Evolutionary conservation across 139 green algal genomes (phyloP).

Genomic region (Haematococcus lacustris): DNA sequence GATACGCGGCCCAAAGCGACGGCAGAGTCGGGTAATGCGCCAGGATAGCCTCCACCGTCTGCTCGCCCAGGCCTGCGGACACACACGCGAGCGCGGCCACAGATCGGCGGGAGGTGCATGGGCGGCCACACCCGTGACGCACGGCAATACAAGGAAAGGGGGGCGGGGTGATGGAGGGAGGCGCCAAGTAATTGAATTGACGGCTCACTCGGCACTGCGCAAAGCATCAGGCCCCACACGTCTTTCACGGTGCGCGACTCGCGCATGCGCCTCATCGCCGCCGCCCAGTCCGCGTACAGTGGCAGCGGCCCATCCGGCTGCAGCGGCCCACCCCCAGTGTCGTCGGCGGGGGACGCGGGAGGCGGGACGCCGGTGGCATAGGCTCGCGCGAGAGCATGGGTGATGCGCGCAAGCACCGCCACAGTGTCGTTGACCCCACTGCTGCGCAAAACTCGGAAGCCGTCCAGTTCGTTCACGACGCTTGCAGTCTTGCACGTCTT

Average conservation of each 20-base stretch:
- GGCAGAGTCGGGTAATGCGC: not conserved
- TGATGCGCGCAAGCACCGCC: constrained; percentile 13
- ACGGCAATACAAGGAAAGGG: too few relatives aligned
- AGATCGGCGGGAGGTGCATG: too few relatives aligned
- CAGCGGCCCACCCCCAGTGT: too few relatives aligned
- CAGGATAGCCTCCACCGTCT: not conserved
- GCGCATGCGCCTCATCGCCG: not conserved
- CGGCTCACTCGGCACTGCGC: constrained; percentile 21
- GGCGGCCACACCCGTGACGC: too few relatives aligned
- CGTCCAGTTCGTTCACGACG: constrained; percentile 13
- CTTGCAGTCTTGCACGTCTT: constrained; percentile 12
- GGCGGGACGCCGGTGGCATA: too few relatives aligned
- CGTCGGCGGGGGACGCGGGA: too few relatives aligned
- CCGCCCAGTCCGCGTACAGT: constrained; percentile 9
- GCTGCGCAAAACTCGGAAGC: constrained; percentile 21
- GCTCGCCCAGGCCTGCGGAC: not conserved
- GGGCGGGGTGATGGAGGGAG: too few relatives aligned
- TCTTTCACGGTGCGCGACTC: constrained; percentile 10
- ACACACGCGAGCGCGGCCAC: too few relatives aligned
- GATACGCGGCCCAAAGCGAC: not conserved
- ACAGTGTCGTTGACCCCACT: constrained; percentile 2
- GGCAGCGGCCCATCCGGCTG: not conserved
- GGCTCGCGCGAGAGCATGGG: constrained; percentile 12
- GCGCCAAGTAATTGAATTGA: too few relatives aligned
- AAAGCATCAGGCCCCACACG: constrained; percentile 32